Base-by-base conservation (phyloP, 2,329 filamentous ascomycete genomes). In the Alternaria consortialis region DNA sequence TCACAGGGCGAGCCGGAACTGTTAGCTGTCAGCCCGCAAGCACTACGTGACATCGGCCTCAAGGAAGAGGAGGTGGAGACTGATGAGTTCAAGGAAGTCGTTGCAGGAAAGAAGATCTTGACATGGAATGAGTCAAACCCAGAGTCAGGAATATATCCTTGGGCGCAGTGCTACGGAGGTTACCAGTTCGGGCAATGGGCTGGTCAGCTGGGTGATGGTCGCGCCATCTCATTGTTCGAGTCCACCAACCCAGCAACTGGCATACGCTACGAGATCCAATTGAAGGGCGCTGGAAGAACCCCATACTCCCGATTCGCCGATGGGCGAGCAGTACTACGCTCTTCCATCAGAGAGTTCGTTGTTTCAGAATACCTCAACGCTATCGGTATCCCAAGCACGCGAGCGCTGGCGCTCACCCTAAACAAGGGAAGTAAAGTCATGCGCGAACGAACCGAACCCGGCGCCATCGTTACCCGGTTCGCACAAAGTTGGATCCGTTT, bases 111-210 rank as follows among this genome's bases (percentile, higher is more conserved):
- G 76, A 89, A 88, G 73, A 85, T 97, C 13, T 87, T 91, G 57
- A 94, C 93, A 51, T 91, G 91, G 87, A 86, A 93, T 65, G 86
- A 90, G 60, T 85, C 88, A 5, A 69, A 77, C 39, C 72, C 68
- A 17, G 69, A 73, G 27, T 62, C 67, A n/a, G 75, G 91, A 20
- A 88, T 95, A 43, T 99, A 99, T 77, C 94, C 95, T 0, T 99
- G 95, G 95, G 94, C 95, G 32, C 95, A 99, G 80, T 98, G 95
- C 81, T 99, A 99, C 77, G 95, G 95, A 58, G 94, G 94, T 58
- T 83, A 85, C 70, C 79, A 80, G 51, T 80, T 81, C 60, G 95
- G 95, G 6, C 88, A 91, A 67, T 99, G 94, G 94, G 95, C 95
- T 4, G 94, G 95, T 6, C 95, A 99, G 79, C 87, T 99, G 1